phyloP scores from a whole-genome alignment of 179 eudicot genomes.

The Silene coronaria region DNA sequence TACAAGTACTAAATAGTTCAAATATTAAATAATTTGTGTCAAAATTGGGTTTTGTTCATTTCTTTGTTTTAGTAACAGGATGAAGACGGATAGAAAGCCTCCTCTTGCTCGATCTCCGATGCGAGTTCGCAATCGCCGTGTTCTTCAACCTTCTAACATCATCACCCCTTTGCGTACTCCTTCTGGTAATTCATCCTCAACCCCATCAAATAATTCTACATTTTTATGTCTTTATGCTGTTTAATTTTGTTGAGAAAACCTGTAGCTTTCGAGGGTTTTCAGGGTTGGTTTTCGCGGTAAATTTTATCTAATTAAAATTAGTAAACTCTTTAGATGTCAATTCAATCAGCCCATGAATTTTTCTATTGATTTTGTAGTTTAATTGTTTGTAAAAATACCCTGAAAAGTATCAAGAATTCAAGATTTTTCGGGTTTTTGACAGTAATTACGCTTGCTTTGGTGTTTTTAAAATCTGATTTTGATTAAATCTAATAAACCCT shows the following conservation, averaged over 20 bases:
- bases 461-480: no score
- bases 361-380: background rate
- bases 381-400: background rate
- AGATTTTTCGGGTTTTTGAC: no score
- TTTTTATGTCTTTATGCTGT: background rate
- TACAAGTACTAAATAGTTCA: no score
- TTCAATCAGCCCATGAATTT: background rate
- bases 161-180: constrained; percentile 37
- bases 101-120: constrained; percentile 69
- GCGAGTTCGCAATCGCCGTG: constrained; percentile 52
- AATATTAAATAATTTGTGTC: background rate
- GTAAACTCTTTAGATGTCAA: no score
- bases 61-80: constrained; percentile 13
- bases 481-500: no score
- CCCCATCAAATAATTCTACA: background rate
- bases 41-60: background rate
- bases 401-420: no score
- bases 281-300: no score
- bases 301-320: no score
- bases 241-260: background rate
- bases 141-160: constrained; percentile 37
- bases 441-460: no score
- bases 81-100: constrained; percentile 59
- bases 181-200: background rate
- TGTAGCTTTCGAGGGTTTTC: no score